Conservation (phyloP, 2,329 filamentous ascomycete genomes). For the Albifimbria verrucaria region DNA sequence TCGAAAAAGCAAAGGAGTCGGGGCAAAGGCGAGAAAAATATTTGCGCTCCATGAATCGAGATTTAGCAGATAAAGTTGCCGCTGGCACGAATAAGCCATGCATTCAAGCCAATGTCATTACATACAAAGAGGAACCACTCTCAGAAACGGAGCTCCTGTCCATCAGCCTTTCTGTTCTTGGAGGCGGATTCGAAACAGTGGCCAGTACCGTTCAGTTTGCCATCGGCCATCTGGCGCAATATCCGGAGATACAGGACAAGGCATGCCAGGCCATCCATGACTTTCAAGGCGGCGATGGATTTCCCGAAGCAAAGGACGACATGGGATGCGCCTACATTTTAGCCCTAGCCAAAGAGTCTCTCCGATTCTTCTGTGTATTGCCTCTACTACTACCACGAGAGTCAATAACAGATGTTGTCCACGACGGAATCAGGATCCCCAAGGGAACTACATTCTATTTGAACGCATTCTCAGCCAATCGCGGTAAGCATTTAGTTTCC, state of each 20-base stretch:
- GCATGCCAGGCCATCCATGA: too few species aligned
- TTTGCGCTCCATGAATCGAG: conserved; percentile 52
- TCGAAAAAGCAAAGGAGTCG: conserved; percentile 57
- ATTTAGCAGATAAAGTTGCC: conserved; percentile 58
- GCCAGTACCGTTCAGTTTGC: conserved; percentile 65
- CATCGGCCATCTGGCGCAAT: conserved; percentile 55
- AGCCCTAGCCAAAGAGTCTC: too few species aligned
- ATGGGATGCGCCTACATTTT: too few species aligned
- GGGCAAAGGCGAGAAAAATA: conserved; percentile 58
- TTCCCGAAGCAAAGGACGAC: too few species aligned
- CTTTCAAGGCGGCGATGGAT: too few species aligned
- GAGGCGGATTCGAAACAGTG: conserved; percentile 64
- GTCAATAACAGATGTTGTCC: too few species aligned
- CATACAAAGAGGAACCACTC: conserved; percentile 60
- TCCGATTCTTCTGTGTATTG: too few species aligned
- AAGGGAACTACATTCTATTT: too few species aligned
- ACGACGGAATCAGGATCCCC: too few species aligned
- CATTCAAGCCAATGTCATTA: conserved; percentile 65
- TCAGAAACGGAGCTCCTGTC: conserved; percentile 61
- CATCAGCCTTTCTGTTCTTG: conserved; percentile 67
- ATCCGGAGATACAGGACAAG: conserved; percentile 60
- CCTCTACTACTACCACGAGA: too few species aligned
- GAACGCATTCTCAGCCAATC: too few species aligned
- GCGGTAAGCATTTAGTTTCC: too few species aligned
- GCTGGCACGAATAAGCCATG: conserved; percentile 60